Evolutionary conservation across 163 green algal species (phyloP), one percentile per base, ranked within the genome.

Genomic region (Chlamydomonas reinhardtii): DNA sequence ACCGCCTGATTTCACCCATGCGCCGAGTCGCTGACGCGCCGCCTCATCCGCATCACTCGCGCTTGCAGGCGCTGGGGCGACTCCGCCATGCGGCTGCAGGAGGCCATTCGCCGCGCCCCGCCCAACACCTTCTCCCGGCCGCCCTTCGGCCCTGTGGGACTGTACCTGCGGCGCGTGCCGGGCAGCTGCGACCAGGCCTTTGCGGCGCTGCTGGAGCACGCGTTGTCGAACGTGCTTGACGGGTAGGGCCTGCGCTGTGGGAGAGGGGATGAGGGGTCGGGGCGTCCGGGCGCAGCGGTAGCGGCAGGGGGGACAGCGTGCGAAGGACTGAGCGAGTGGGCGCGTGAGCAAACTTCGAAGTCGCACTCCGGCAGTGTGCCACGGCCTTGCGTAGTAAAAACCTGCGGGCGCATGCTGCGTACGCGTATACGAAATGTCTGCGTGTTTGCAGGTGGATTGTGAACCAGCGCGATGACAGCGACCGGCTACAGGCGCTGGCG

Each of bases 131-230:
- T 84, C 37, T 54, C n/a, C 25, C 16, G n/a, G 61, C 76, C 35
- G 76, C 76, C 76, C 15, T 34, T 84, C 15, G 76, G 76, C 5
- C 76, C 76, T 1, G 29, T 84, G 8, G 76, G 76, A 3, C 17
- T 74, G 76, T 65, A 84, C 76, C 62, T 84, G 24, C 62, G 61
- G 19, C 62, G 61, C 16, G 48, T 17, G 48, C 3, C 29, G 35
- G 35, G 61, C 12, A 62, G 32, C 34, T 73, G 35, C 24, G 76
- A 73, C 25, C 17, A n/a, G 61, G 24, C 2, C 14, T n/a, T 34
- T 0, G 61, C 48, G 4, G 48, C 22, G 20, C 24, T 43, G 8
- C 35, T 83, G 37, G 76, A 83, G 76, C n/a, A 64, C 61, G 61
- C 76, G 12, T 62, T 83, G 48, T 56, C 48, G 11, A 12, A 56